These are phyloP conservation scores for Zymoseptoria brevis DNA, from an alignment of 2,329 filamentous ascomycete species.

Conservation along the genomic window DNA sequence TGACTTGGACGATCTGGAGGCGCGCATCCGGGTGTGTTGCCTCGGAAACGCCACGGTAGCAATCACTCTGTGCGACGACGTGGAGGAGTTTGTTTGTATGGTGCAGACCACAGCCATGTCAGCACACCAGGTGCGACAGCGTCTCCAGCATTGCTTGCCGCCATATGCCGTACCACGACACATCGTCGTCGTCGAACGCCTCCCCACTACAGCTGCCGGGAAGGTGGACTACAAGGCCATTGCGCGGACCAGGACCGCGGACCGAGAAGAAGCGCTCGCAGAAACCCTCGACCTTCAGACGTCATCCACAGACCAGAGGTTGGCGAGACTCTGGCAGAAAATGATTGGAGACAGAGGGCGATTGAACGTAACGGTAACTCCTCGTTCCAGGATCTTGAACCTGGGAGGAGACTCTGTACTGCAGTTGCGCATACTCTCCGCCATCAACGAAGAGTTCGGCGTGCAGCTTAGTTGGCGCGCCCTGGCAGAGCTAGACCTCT, in stretches of 20 bases:
- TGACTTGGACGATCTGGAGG: not conserved
- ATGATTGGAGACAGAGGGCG: too few relatives aligned
- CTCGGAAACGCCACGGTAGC: too few relatives aligned
- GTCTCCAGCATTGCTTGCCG: not conserved
- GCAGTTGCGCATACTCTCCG: not conserved
- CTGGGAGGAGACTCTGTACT: not conserved
- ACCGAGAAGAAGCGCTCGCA: too few relatives aligned
- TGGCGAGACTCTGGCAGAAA: too few relatives aligned
- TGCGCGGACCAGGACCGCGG: too few relatives aligned
- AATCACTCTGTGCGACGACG: not conserved
- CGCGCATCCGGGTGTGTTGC: not conserved
- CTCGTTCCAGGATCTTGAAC: not conserved
- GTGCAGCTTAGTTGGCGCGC: not conserved
- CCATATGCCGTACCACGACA: not conserved
- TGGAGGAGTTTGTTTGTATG: conserved; percentile 1
- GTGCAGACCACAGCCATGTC: conserved; percentile 1
- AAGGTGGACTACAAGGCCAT: not conserved
- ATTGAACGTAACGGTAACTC: not conserved
- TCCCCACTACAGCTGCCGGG: not conserved
- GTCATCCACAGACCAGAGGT: too few relatives aligned
- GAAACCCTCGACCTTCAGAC: too few relatives aligned
- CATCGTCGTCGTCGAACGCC: not conserved
- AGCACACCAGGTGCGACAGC: not conserved
- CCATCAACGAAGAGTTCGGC: not conserved
- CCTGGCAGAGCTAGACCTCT: too few relatives aligned